phyloP scores from a whole-genome alignment of 2,329 filamentous ascomycete species.

The Hirsutella minnesotensis region DNA sequence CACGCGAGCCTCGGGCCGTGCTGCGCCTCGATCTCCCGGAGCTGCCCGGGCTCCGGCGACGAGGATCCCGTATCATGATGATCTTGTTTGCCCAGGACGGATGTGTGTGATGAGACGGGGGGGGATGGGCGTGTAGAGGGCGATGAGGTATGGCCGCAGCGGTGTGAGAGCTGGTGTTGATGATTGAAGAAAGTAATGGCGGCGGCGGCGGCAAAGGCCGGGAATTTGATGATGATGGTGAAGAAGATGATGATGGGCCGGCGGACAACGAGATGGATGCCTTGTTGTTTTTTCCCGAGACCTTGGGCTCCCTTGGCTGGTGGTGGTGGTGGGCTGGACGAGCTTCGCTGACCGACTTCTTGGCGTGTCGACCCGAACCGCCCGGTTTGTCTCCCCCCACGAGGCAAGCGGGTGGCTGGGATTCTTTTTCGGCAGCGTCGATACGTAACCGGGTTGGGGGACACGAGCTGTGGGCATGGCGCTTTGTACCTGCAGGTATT shows the following conservation, averaged over 20 bases:
- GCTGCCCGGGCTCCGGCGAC: constrained; percentile 44
- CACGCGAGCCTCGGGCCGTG: constrained; percentile 18
- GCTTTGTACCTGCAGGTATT: too few species aligned
- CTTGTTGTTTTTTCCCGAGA: too few species aligned
- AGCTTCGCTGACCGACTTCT: background rate
- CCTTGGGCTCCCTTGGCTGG: background rate
- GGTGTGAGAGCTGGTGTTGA: background rate
- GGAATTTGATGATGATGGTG: background rate
- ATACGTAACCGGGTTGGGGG: background rate
- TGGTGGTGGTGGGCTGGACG: background rate
- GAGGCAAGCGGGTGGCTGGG: background rate
- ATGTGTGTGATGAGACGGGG: background rate
- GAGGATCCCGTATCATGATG: constrained; percentile 42
- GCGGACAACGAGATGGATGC: too few species aligned
- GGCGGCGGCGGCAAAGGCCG: too few species aligned
- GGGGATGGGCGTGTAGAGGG: background rate
- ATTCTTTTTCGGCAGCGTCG: background rate
- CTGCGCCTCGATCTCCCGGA: constrained; percentile 35
- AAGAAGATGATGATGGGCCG: too few species aligned
- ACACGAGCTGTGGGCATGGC: background rate
- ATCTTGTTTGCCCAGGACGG: constrained; percentile 3
- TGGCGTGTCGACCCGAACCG: background rate
- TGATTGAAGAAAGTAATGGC: background rate
- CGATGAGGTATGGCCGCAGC: background rate
- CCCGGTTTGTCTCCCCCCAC: background rate